Base-by-base conservation (phyloP, 2,329 filamentous ascomycete genomes). In the Zymoseptoria tritici region DNA sequence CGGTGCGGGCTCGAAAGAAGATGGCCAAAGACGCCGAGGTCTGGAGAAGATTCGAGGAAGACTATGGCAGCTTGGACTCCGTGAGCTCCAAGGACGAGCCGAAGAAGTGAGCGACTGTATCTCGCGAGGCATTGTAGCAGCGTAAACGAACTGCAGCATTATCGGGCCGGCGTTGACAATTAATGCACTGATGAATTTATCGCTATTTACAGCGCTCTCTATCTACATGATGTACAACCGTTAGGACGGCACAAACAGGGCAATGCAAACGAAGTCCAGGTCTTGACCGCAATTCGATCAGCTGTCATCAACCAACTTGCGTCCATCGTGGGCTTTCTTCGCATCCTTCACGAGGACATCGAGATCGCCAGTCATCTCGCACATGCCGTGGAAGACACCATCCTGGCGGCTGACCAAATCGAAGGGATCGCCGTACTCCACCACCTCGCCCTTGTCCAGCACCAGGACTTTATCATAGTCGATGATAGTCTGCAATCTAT, bases 401-500 rank as follows among this genome's bases (percentile, higher is more conserved):
- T 83, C 84, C 59, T 89, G 79, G 68, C 86, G 87, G 70, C 81
- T 83, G 64, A 96, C 82, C 56, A 99, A 78, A 66, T 90, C 86
- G 78, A 87, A 91, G 0, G 94, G 94, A 70, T 96, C 88, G n/a
- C 86, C 94, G 71, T 85, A 99, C 76, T 99, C 93, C 4, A 94
- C 83, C 20, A 97, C 88, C 61, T 83, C 77, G 9, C 94, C 94
- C 73, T 92, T 90, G 70, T 99, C 94, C 4, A 99, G 80, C 11
- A 99, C 92, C 16, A 99, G 79, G 13, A 99, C 93, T 79, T 96
- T 96, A 77, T 99, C 94, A 71, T 97, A 99, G 73, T 99, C 94
- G 26, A 94, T 92, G 74, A 99, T 97, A 0, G 94, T 99, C 72
- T 96, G 91, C 64, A 99, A 80, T 19, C 94, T 85, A 76, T 99